These are phyloP conservation scores for Agrocybe pediades DNA, from an alignment of 768 basidiomycete species.

Conservation along the genomic window DNA sequence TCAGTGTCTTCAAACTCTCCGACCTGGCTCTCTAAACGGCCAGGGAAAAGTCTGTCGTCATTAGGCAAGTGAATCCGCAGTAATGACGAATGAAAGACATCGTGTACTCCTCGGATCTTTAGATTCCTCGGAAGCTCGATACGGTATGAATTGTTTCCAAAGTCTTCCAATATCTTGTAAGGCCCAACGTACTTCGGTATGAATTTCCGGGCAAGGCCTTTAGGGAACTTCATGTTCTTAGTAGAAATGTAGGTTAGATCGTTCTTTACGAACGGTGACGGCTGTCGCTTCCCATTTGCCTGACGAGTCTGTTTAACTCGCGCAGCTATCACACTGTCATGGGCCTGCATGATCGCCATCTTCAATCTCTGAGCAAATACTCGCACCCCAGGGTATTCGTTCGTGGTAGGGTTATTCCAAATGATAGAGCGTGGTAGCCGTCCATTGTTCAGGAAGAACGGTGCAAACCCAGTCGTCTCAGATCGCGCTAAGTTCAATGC, in stretches of 20 bases:
- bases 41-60: conserved; percentile 37
- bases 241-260: conserved; percentile 25
- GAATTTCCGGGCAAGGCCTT: conserved; percentile 23
- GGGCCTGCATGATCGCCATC: conserved; percentile 29
- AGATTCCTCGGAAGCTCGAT: conserved; percentile 14
- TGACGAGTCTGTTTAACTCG: conserved; percentile 27
- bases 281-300: conserved; percentile 26
- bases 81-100: conserved; percentile 31
- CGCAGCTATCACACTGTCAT: conserved; percentile 33
- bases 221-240: conserved; percentile 17
- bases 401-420: conserved; percentile 13
- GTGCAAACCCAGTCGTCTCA: conserved; percentile 22
- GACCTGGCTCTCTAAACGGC: conserved; percentile 21
- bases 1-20: conserved; percentile 11
- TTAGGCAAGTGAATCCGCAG: conserved; percentile 33
- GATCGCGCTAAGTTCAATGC: conserved; percentile 21
- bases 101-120: conserved; percentile 18
- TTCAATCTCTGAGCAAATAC: conserved; percentile 20
- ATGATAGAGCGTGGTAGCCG: conserved; percentile 21
- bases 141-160: conserved; percentile 16
- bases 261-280: conserved; percentile 12
- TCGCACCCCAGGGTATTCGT: conserved; percentile 21
- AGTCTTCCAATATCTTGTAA: conserved; percentile 14
- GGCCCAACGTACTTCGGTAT: conserved; percentile 26
- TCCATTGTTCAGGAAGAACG: conserved; percentile 27